phyloP scores from a whole-genome alignment of 805 yeast genomes.

The Naumovozyma castellii region DNA sequence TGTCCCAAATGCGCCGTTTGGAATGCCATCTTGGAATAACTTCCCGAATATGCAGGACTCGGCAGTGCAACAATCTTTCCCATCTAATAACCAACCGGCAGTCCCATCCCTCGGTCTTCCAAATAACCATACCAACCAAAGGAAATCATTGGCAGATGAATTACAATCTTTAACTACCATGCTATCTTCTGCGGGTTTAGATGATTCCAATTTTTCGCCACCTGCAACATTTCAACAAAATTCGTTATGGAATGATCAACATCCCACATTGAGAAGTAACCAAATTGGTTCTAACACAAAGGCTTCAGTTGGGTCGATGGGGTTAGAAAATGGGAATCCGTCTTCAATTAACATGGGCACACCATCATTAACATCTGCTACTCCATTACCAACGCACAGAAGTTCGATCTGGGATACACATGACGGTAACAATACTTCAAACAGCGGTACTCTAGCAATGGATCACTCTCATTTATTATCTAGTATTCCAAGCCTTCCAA shows the following conservation, averaged over 20 bases:
- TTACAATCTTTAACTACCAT: conserved; percentile 20
- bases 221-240: conserved; percentile 1
- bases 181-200: conserved; percentile 20
- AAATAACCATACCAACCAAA: conserved; percentile 6
- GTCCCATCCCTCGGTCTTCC: conserved; percentile 7
- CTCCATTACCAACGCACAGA: conserved; percentile 4
- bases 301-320: not conserved
- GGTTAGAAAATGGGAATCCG: not conserved
- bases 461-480: not conserved
- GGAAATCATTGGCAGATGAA: conserved; percentile 19
- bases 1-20: not conserved
- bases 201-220: conserved; percentile 3
- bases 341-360: not conserved
- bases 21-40: conserved; percentile 3
- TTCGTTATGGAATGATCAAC: conserved; percentile 15
- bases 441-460: not conserved
- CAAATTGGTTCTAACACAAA: not conserved
- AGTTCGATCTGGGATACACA: conserved; percentile 24
- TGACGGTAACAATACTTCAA: not conserved
- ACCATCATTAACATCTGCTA: not conserved
- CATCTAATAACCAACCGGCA: not conserved
- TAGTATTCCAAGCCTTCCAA: not conserved
- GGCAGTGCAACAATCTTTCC: not conserved
- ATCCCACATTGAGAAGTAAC: conserved; percentile 1
- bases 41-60: not conserved